phyloP scores from a whole-genome alignment of 140 eudicot genomes.

The Oenanthe javanica region DNA sequence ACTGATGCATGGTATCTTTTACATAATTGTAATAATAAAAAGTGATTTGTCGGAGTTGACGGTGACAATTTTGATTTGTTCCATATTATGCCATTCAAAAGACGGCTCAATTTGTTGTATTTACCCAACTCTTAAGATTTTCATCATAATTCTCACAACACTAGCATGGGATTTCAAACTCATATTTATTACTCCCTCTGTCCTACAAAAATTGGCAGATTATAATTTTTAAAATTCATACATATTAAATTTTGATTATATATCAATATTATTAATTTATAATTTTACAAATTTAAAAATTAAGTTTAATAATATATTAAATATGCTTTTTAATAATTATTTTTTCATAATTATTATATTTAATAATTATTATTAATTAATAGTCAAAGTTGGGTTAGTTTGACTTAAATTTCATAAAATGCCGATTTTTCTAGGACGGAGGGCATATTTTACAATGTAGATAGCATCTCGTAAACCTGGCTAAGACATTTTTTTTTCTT shows the following conservation, averaged over 20 bases:
- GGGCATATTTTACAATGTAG: not conserved
- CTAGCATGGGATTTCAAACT: not conserved
- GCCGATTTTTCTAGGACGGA: not conserved
- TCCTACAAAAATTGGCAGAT: not conserved
- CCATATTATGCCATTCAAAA: not conserved
- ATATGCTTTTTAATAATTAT: no score
- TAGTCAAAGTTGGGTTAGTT: no score
- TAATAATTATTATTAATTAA: no score
- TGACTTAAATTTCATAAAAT: no score
- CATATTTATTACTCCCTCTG: no score
- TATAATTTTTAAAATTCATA: not conserved
- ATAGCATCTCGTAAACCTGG: not conserved
- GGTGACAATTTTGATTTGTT: not conserved
- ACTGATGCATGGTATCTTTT: not conserved
- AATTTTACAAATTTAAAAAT: no score
- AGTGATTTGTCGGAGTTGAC: not conserved
- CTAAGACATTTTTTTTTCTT: not conserved
- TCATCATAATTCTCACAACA: no score
- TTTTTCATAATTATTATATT: no score
- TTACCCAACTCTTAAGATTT: not conserved
- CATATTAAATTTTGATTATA: no score
- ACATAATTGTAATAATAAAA: no score
- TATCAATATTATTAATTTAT: no score
- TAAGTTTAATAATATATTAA: no score
- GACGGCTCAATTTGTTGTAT: not conserved